Evolutionary conservation across 176 grass and related monocot species (phyloP), one percentile per base, ranked within the genome.

Genomic region (Bromus sterilis): DNA sequence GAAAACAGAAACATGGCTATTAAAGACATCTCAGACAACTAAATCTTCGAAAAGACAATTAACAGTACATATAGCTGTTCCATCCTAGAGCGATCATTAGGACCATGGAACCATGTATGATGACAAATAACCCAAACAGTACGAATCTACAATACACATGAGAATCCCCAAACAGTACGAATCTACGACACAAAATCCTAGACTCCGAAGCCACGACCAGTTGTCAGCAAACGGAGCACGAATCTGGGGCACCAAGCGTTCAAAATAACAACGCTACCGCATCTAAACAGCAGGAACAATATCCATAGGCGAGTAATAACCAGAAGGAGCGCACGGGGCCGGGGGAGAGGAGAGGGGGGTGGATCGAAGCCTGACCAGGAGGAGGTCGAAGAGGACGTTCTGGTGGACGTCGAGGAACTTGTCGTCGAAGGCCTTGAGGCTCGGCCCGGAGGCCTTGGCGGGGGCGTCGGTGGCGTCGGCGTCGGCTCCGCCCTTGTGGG

Each of bases 381-480:
- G 83, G 56, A 93, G 84, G 6, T 93, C 91, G 33, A 89, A 85
- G 59, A 93, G 81, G 60, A 85, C 75, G 78, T 23, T 11, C 41
- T 89, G 81, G 33, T 76, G 67, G 24, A 93, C 85, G 42, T 87
- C 75, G 66, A 91, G 70, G 79, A 93, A 90, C 1, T 93, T 75
- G 11, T 69, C 21, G 34, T 93, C 88, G 31, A 56, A 93, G 18
- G 33, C 4, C 37, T 88, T 86, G 55, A 93, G 91, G 9, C 83
- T 63, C 0, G 71, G 69, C 4, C 44, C 67, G 11, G 28, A 9
- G 11, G 58, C 11, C 75, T 58, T 88, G 66, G 56, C 76, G 18
- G 73, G 72, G 48, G 61, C 2, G 29, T 20, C 2, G 6, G 23
- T 75, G 16, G 9, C 73, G 6, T 42, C 59, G 21, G 59, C 36